Base-by-base conservation (phyloP, 495 filamentous ascomycete species). In the Cercophora scortea region DNA sequence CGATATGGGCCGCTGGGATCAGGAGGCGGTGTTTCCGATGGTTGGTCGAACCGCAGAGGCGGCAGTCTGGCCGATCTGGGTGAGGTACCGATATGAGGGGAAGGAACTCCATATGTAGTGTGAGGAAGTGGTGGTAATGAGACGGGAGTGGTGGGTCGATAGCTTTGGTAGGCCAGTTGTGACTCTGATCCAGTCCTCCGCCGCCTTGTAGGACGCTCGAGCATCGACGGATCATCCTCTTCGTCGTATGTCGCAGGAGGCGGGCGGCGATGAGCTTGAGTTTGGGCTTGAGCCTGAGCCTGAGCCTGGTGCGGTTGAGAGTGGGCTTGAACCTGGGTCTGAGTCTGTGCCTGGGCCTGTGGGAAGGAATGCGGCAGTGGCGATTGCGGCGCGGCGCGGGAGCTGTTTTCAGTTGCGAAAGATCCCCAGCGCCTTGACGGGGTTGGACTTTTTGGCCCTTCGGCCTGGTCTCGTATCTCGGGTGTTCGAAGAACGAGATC, bases 401-500 rank as follows among this genome's bases (percentile, higher is more conserved):
- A 57, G 36, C 61, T 70, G 48, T 63, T 63, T 17, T 70, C 72
- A 9, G 55, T 34, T 32, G 66, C 49, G 41, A 55, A 70, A 33
- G 63, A 65, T 13, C 56, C 66, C 6, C 47, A 62, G 47, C 61
- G 66, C 43, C 63, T 66, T 34, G 62, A 65, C 32, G 55, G 49
- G 0, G 56, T 49, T 25, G 77, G 78, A 52, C 73, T 80, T 25
- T 72, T 69, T 34, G 75, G 75, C 3, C 65, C 72, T 42, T 73
- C 72, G 6, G 70, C 75, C 35, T 72, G 64, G 16, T 79, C 71
- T 50, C 70, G 71, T 50, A 73, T 71, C 15, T 75, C 72, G 1
- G 79, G 72, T 8, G 79, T 77, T 54, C 77, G 74, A 50, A 69
- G 63, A 9, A 83, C 67, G 11, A 83, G 68, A 15, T 88, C 82